Evolutionary conservation across 2,329 filamentous ascomycete genomes (phyloP), one percentile per base, ranked within the genome.

Genomic region (Penicillium sp.): DNA sequence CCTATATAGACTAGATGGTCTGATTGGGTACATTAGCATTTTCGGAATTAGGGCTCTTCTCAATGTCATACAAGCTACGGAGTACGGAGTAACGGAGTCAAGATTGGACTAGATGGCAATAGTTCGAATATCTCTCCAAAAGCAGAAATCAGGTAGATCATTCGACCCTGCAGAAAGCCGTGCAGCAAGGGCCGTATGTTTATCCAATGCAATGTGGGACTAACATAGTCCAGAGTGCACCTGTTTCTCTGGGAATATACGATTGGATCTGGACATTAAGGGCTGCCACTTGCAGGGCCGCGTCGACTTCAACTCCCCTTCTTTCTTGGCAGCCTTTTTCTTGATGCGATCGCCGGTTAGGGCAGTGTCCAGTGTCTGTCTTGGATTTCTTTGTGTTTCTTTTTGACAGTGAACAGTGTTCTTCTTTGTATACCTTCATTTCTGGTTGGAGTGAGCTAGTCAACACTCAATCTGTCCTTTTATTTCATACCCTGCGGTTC

Each of bases 321-420:
- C 51, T 41, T 53, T 41, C 51, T 55, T 55, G 53, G 53, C 53
- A 44, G 53, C 36, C 44, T n/a, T 16, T 38, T 54, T 54, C 44
- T 39, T 27, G 52, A 41, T 54, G 27, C 8, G 19, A 48, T 48
- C 27, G 21, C 50, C 41, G 40, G 15, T 21, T 25, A 21, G 7
- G 15, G 4, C 31, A n/a, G 5, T 54, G 25, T 34, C 10, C 6
- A 16, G 5, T 34, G 16, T n/a, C 36, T 16, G 10, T 31, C 10
- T 31, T 19, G 1, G 13, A 21, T 34, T 11, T n/a, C 29, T 43
- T 27, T 41, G 34, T 23, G 41, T 25, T n/a, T 25, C 19, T 9
- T 9, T 51, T 25, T 16, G 6, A 21, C 0, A 15, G 21, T 38
- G 46, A 34, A 13, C 39, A 46, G 25, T 23, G 23, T 23, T n/a